A percentile compares a stretch with the other conserved stretches of the same genome.
Evolutionary conservation across 2,329 filamentous ascomycete genomes (phyloP).

Genomic region (Diaporthe citri): DNA sequence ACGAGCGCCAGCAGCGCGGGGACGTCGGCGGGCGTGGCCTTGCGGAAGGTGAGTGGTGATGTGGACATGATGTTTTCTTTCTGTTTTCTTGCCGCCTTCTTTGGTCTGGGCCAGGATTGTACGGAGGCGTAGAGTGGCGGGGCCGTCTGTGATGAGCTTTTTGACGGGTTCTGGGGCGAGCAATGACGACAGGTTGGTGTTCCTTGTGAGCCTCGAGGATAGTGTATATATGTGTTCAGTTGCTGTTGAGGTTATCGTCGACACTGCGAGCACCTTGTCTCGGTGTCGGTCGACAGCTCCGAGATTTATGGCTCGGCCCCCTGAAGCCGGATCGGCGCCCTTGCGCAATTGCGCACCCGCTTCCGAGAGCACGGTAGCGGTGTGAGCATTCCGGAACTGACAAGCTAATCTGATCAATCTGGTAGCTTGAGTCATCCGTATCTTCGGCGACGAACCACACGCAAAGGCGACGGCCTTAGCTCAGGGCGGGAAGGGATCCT

Average conservation of each 20-base stretch:
- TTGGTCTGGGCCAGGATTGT: not conserved
- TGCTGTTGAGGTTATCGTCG: not conserved
- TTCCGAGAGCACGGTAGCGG: too few relatives aligned
- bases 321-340: not conserved
- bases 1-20: constrained; percentile 54
- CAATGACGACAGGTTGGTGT: accelerated
- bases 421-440: not conserved
- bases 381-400: not conserved
- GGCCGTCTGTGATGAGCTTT: not conserved
- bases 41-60: constrained; percentile 49
- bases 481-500: too few relatives aligned
- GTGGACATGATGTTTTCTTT: not conserved
- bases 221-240: too few relatives aligned
- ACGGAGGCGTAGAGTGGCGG: not conserved
- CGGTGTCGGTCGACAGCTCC: not conserved
- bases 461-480: not conserved
- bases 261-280: not conserved
- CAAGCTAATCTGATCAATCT: not conserved
- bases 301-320: not conserved
- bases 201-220: not conserved
- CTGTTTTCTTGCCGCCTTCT: not conserved
- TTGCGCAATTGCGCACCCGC: not conserved
- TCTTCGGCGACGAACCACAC: not conserved
- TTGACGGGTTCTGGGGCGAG: not conserved
- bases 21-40: constrained; percentile 51